These are phyloP conservation scores for Colletotrichum brevisporum DNA, from an alignment of 2,329 filamentous ascomycete species.

Conservation along the genomic window DNA sequence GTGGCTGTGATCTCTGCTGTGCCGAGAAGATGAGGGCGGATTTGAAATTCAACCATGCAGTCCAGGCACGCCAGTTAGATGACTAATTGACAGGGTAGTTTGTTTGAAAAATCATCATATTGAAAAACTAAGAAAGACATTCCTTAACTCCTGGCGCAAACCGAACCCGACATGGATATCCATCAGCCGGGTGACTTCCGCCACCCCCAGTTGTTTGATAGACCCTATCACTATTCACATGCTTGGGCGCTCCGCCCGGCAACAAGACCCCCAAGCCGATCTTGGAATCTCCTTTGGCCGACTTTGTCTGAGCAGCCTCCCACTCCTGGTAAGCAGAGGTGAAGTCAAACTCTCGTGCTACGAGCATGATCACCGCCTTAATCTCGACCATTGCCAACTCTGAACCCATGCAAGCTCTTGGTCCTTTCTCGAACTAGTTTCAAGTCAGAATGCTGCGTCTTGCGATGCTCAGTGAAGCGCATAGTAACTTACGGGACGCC, in stretches of 20 bases:
- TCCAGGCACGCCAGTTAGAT: no score
- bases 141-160: constrained; percentile 9
- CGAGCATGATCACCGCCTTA: constrained; percentile 18
- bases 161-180: constrained; percentile 20
- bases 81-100: no score
- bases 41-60: no score
- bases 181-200: constrained; percentile 25
- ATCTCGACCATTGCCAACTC: constrained; percentile 29
- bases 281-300: not conserved
- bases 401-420: constrained; percentile 25
- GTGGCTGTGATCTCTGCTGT: no score
- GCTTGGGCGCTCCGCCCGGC: constrained; percentile 13
- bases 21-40: no score
- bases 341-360: constrained; percentile 25
- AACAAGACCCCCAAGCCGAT: constrained; percentile 24
- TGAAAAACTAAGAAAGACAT: not conserved
- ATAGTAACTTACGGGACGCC: constrained; percentile 18
- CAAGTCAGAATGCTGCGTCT: not conserved
- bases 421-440: constrained; percentile 20
- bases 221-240: constrained; percentile 22
- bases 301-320: not conserved
- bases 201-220: constrained; percentile 26
- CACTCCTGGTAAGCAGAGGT: constrained; percentile 13
- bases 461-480: no score
- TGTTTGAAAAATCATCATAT: not conserved